Evolutionary conservation across 225 moss, liverwort and hornwort genomes (phyloP).

Genomic region (Straminergon stramineum): DNA sequence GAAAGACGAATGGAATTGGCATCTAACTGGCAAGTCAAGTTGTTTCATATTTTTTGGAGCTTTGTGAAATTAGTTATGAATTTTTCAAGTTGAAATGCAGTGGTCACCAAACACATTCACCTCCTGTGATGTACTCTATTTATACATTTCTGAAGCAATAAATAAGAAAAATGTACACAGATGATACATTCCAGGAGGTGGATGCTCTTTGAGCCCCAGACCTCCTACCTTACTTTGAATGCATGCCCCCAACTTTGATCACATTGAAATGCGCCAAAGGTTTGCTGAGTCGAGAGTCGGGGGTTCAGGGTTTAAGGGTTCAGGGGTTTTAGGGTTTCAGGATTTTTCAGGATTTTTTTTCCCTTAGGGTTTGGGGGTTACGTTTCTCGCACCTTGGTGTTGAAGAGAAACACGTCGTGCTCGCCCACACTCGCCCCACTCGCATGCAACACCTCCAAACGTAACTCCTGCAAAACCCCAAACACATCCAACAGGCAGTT

Average conservation of each 20-base stretch:
- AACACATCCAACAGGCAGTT: constrained; percentile 53
- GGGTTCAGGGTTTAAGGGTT: background rate
- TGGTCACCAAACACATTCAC: background rate
- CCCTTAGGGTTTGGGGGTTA: too few relatives aligned
- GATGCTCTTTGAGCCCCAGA: background rate
- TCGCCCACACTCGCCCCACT: constrained; percentile 70
- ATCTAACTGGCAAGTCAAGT: background rate
- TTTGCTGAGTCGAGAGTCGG: background rate
- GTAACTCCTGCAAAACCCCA: constrained; percentile 46
- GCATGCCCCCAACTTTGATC: background rate
- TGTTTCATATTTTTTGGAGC: too few relatives aligned
- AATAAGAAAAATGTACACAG: background rate
- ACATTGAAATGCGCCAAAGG: background rate
- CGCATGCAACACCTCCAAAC: constrained; percentile 62
- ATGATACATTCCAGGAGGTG: background rate
- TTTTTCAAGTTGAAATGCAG: background rate
- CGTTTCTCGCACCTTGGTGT: constrained; percentile 45
- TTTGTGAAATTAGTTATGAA: too few relatives aligned
- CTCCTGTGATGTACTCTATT: background rate
- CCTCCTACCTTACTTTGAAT: background rate
- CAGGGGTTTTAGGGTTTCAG: background rate
- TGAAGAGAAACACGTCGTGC: constrained; percentile 80
- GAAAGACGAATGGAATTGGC: background rate
- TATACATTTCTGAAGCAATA: background rate
- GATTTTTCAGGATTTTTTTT: background rate